phyloP scores from a whole-genome alignment of 345 rosid species.

The Moricandia arvensis region DNA sequence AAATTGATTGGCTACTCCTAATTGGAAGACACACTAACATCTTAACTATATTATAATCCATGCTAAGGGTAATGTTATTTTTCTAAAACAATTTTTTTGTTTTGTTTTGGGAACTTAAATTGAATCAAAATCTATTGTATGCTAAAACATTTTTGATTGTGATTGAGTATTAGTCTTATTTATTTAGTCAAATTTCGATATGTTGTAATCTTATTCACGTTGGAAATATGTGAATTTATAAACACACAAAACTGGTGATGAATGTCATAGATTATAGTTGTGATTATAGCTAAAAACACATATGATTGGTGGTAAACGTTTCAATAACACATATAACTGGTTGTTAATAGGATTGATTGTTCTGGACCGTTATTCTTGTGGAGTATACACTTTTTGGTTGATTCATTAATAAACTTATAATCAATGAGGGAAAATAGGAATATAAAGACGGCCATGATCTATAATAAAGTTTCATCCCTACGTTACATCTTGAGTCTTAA shows the following conservation, averaged over 20 bases:
- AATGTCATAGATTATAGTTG: too few species aligned
- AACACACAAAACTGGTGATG: too few species aligned
- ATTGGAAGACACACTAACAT: slow-evolving; percentile 33
- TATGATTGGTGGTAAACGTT: background rate
- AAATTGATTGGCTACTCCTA: slow-evolving; percentile 70
- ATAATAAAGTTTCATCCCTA: slow-evolving; percentile 5
- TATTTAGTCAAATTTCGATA: too few species aligned
- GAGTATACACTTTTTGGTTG: slow-evolving; percentile 8
- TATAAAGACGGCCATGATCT: slow-evolving; percentile 21
- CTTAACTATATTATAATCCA: background rate
- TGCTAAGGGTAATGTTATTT: too few species aligned
- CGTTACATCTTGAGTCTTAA: slow-evolving; percentile 23
- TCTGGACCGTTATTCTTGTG: slow-evolving; percentile 15
- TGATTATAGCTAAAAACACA: background rate
- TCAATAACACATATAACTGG: background rate
- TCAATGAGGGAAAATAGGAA: background rate
- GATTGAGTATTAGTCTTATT: too few species aligned
- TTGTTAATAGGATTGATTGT: background rate
- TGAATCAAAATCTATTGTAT: too few species aligned
- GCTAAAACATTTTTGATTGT: too few species aligned
- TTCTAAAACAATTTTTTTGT: too few species aligned
- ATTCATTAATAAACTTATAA: slow-evolving; percentile 12
- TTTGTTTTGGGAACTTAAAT: too few species aligned
- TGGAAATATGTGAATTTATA: too few species aligned
- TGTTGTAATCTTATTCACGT: too few species aligned